phyloP scores from a whole-genome alignment of 1,284 basidiomycete species.

The Phellopilus nigrolimitatus region DNA sequence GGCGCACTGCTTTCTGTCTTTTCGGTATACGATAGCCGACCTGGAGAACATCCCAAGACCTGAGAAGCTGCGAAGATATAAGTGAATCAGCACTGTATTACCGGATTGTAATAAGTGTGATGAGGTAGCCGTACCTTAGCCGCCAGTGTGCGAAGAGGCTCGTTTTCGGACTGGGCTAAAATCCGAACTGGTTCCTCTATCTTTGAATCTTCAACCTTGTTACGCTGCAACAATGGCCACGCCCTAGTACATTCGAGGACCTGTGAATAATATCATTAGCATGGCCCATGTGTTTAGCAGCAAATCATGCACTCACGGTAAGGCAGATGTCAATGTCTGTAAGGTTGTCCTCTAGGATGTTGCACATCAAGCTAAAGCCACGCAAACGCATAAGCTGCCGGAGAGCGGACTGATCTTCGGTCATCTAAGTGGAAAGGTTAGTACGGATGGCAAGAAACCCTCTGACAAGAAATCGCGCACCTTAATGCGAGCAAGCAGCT shows the following conservation, averaged over 20 bases:
- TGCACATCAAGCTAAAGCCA: conserved; percentile 90
- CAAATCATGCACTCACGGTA: conserved; percentile 39
- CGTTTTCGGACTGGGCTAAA: conserved; percentile 53
- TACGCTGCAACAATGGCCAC: conserved; percentile 86
- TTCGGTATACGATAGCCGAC: conserved; percentile 85
- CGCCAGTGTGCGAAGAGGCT: conserved; percentile 49
- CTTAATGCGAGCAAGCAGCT: conserved; percentile 83
- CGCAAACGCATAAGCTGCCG: conserved; percentile 90
- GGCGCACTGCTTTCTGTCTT: conserved; percentile 44
- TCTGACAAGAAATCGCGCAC: conserved; percentile 36
- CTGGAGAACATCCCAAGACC: conserved; percentile 72
- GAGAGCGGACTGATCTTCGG: conserved; percentile 75
- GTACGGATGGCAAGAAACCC: neutral
- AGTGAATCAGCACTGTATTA: neutral
- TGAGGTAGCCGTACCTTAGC: conserved; percentile 43
- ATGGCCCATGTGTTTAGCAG: neutral
- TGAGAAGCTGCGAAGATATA: conserved; percentile 55
- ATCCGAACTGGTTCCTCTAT: conserved; percentile 64
- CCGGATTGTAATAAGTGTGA: neutral
- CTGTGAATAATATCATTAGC: conserved; percentile 35
- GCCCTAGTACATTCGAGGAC: conserved; percentile 67
- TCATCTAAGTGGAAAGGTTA: conserved; percentile 55
- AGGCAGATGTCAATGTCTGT: conserved; percentile 70
- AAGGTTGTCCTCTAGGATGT: conserved; percentile 77
- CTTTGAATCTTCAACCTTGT: conserved; percentile 90